These are phyloP conservation scores for Pseudopyricularia cyperi DNA, from an alignment of 2,329 filamentous ascomycete genomes.

Conservation along the genomic window DNA sequence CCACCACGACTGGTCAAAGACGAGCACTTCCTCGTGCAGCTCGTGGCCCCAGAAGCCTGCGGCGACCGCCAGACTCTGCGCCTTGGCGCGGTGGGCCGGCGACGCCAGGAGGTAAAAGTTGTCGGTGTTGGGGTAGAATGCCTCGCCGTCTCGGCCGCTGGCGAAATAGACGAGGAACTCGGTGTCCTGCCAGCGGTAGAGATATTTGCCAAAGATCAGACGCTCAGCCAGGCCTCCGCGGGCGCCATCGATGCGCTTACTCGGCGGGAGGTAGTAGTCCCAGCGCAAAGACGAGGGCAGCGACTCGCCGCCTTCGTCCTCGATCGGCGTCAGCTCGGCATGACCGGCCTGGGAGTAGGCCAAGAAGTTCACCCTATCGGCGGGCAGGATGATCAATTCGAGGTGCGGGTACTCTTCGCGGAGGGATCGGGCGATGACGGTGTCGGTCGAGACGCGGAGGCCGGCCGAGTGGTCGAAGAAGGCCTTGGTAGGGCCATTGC, in stretches of 20 bases:
- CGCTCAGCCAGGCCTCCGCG: conserved; percentile 19
- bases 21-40: conserved; percentile 51
- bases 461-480: conserved; percentile 28
- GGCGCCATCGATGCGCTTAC: conserved; percentile 25
- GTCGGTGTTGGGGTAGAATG: conserved; percentile 14
- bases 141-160: conserved; percentile 24
- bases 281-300: conserved; percentile 22
- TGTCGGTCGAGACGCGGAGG: conserved; percentile 27
- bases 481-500: conserved; percentile 2
- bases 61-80: conserved; percentile 39
- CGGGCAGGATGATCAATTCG: conserved; percentile 23
- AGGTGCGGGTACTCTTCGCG: conserved; percentile 28
- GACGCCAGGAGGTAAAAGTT: conserved; percentile 26
- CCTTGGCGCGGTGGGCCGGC: conserved; percentile 11
- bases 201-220: conserved; percentile 25
- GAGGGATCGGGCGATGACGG: conserved; percentile 25
- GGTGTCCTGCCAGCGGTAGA: conserved; percentile 25
- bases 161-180: conserved; percentile 31
- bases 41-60: conserved; percentile 40
- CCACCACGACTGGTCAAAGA: conserved; percentile 53
- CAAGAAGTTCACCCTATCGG: conserved; percentile 22
- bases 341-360: conserved; percentile 26
- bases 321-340: conserved; percentile 18
- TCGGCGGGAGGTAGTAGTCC: conserved; percentile 25
- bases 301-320: conserved; percentile 10